phyloP scores from a whole-genome alignment of 2,329 filamentous ascomycete genomes.

The Aspergillus aculeatus region DNA sequence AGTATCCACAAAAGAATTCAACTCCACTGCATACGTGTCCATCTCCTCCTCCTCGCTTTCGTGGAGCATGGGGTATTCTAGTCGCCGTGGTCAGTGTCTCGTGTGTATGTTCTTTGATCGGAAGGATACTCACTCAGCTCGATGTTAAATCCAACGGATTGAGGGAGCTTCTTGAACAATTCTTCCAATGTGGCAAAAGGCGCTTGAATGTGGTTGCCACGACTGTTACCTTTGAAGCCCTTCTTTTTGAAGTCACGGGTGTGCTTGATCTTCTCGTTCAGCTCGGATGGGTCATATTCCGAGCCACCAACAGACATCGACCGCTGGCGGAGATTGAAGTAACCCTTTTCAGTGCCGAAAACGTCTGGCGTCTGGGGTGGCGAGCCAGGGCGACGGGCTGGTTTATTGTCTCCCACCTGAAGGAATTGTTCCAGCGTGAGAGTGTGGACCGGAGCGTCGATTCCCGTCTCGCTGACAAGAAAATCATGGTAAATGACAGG shows the following conservation, averaged over 20 bases:
- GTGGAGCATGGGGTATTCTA: slow-evolving; percentile 92
- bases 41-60: slow-evolving; percentile 95
- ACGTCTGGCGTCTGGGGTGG: slow-evolving; percentile 33
- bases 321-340: slow-evolving; percentile 39
- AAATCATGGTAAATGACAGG: slow-evolving; percentile 99
- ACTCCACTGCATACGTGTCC: slow-evolving; percentile 92
- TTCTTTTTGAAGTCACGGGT: slow-evolving; percentile 92
- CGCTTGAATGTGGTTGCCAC: slow-evolving; percentile 91
- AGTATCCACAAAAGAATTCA: slow-evolving; percentile 95
- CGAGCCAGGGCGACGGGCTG: slow-evolving; percentile 49
- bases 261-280: slow-evolving; percentile 91
- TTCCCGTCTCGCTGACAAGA: slow-evolving; percentile 93
- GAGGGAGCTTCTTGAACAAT: slow-evolving; percentile 80
- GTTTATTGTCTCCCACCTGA: slow-evolving; percentile 67
- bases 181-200: slow-evolving; percentile 95
- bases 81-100: slow-evolving; percentile 29
- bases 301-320: slow-evolving; percentile 62
- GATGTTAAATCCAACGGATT: slow-evolving; percentile 90
- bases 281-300: slow-evolving; percentile 41
- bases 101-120: slow-evolving; percentile 24
- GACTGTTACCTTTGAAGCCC: slow-evolving; percentile 92
- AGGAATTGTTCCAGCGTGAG: slow-evolving; percentile 89
- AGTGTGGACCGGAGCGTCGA: slow-evolving; percentile 93
- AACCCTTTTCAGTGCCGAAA: slow-evolving; percentile 14
- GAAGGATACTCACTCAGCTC: slow-evolving; percentile 68